A percentile compares a stretch with the other conserved stretches of the same genome.
These are phyloP conservation scores for Jasminum sambac DNA, from an alignment of 257 asterid species.

Conservation along the genomic window DNA sequence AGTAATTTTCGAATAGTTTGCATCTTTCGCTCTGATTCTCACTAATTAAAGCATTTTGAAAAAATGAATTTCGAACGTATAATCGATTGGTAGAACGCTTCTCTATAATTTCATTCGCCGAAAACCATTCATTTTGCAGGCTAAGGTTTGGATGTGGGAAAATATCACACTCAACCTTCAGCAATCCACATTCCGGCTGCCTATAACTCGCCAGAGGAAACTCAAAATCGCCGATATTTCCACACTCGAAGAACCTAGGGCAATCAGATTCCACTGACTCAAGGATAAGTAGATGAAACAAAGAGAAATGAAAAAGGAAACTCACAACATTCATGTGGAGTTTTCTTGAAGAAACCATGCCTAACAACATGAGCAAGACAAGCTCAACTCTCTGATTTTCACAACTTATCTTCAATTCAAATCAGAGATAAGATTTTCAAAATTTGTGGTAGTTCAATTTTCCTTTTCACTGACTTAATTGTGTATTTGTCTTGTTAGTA, in stretches of 20 bases:
- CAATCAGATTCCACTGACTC: constrained; percentile 28
- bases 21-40: not conserved
- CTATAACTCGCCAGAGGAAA: constrained; percentile 28
- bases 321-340: not conserved
- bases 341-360: not conserved
- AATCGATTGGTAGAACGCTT: not conserved
- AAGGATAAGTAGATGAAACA: not conserved
- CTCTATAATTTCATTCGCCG: not conserved
- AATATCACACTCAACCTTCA: constrained; percentile 18
- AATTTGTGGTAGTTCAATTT: too few species aligned
- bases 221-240: constrained; percentile 19
- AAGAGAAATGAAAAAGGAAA: not conserved
- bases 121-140: not conserved
- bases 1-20: not conserved
- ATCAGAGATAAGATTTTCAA: too few species aligned
- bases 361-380: not conserved
- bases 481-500: too few species aligned
- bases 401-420: too few species aligned
- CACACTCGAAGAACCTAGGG: constrained; percentile 33
- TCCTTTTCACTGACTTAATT: too few species aligned
- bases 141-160: constrained; percentile 20
- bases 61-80: not conserved
- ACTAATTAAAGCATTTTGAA: not conserved
- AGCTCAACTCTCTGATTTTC: not conserved
- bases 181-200: constrained; percentile 35